phyloP scores from a whole-genome alignment of 441 rosid species.

The Daphne laureola region DNA sequence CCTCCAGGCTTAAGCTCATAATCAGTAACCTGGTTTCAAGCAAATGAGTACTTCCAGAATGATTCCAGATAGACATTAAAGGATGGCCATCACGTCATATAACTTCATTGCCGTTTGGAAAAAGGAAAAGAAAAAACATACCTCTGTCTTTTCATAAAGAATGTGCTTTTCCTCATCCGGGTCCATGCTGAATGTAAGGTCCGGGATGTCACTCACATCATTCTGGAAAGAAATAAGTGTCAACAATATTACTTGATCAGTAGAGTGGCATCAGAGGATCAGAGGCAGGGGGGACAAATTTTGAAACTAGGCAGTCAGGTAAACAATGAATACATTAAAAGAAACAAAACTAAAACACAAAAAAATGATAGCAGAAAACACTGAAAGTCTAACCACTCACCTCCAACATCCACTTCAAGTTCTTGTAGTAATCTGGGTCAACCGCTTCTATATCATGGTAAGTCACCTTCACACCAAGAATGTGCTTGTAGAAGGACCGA shows the following conservation, averaged over 20 bases:
- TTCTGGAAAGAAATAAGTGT: conserved; percentile 40
- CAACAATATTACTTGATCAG: not conserved
- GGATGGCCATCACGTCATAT: conserved; percentile 4
- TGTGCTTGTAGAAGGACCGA: conserved; percentile 95
- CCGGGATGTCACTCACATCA: conserved; percentile 78
- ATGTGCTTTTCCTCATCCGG: conserved; percentile 98
- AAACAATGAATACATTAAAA: conserved; percentile 5
- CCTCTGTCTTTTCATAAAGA: conserved; percentile 94
- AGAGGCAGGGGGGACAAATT: too few species aligned
- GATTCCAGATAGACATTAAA: not conserved
- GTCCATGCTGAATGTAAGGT: conserved; percentile 97
- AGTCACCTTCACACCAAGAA: conserved; percentile 93
- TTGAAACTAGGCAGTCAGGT: not conserved
- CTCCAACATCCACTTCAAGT: conserved; percentile 98
- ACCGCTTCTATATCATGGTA: conserved; percentile 99
- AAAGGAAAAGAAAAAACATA: conserved; percentile 9
- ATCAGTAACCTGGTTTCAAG: conserved; percentile 73
- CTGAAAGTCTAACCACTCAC: conserved; percentile 30
- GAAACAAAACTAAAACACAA: not conserved
- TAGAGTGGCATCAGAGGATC: not conserved
- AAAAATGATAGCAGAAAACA: too few species aligned
- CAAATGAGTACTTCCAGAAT: conserved; percentile 14
- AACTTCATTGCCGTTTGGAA: conserved; percentile 29
- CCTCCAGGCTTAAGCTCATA: conserved; percentile 98
- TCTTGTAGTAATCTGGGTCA: conserved; percentile 99